A percentile compares a stretch with the other conserved stretches of the same genome.
Evolutionary conservation across 2,329 filamentous ascomycete species (phyloP).

Genomic region (Alternaria conjuncta): DNA sequence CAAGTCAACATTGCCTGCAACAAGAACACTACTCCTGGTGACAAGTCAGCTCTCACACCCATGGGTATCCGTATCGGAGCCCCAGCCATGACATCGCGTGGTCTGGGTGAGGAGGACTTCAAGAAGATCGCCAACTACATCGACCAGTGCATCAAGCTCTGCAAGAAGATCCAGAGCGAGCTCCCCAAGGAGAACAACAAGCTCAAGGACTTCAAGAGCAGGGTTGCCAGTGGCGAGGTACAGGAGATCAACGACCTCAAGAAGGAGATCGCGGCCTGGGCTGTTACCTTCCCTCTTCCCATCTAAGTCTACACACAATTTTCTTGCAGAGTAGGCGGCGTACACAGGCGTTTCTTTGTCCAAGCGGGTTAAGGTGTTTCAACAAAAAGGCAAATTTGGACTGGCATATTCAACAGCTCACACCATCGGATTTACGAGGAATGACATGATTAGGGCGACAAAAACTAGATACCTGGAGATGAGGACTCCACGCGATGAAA

Average conservation of each 20-base stretch:
- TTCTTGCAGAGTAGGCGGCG: slow-evolving; percentile 13
- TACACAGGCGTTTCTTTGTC: slow-evolving; percentile 22
- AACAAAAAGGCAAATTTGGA: slow-evolving; percentile 31
- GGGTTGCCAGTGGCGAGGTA: slow-evolving; percentile 79
- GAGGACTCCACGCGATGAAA: neutral
- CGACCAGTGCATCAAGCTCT: slow-evolving; percentile 84
- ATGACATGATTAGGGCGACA: slow-evolving; percentile 5
- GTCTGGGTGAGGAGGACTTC: slow-evolving; percentile 90
- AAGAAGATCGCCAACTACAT: slow-evolving; percentile 82
- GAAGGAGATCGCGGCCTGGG: slow-evolving; percentile 90
- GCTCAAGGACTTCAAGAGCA: slow-evolving; percentile 99
- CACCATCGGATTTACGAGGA: slow-evolving; percentile 7
- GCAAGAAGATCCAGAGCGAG: slow-evolving; percentile 81
- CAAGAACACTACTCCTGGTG: slow-evolving; percentile 98
- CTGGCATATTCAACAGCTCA: slow-evolving; percentile 37
- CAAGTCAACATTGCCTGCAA: slow-evolving; percentile 96
- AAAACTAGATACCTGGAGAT: neutral
- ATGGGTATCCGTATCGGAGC: slow-evolving; percentile 94
- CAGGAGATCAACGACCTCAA: slow-evolving; percentile 82
- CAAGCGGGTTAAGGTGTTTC: slow-evolving; percentile 18
- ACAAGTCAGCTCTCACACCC: slow-evolving; percentile 90
- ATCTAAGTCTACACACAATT: slow-evolving; percentile 55
- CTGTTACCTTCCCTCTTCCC: slow-evolving; percentile 88
- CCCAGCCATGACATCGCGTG: slow-evolving; percentile 95
- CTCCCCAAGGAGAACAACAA: slow-evolving; percentile 98